Conservation (phyloP, 2,329 filamentous ascomycete species). For the Ophiostoma sp. region DNA sequence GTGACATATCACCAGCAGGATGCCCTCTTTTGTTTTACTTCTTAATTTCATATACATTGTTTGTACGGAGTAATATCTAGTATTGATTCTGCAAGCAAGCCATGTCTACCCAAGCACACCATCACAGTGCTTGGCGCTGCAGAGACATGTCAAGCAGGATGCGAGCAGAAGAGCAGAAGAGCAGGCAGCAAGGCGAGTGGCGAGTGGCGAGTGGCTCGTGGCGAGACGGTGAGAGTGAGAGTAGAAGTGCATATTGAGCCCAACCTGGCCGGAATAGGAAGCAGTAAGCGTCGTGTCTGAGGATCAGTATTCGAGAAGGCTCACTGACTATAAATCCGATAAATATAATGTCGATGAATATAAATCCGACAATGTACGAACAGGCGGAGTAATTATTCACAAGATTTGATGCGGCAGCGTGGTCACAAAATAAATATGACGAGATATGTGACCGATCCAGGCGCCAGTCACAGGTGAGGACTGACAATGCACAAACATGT, state of each 20-base stretch:
- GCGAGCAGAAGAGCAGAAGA: not conserved
- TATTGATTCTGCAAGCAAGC: not conserved
- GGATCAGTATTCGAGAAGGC: not conserved
- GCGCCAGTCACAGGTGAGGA: not conserved
- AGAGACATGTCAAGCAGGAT: not conserved
- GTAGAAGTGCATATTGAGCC: not conserved
- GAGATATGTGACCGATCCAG: constrained; percentile 9
- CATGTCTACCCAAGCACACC: constrained; percentile 12
- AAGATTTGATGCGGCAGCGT: not conserved
- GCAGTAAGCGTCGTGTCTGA: not conserved
- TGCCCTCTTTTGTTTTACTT: not conserved
- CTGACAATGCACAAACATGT: not conserved
- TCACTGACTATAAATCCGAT: not conserved
- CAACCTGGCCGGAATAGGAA: constrained; percentile 7
- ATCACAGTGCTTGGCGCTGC: not conserved
- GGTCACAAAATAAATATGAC: not conserved
- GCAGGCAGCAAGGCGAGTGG: not conserved
- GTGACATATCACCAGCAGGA: not conserved
- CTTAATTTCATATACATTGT: not conserved
- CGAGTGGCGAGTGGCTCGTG: not conserved
- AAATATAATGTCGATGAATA: not conserved
- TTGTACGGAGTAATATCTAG: not conserved
- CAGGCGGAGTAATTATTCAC: not conserved
- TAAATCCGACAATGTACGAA: not conserved
- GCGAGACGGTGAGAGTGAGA: not conserved